Evolutionary conservation across 768 basidiomycete species (phyloP).

Genomic region (Daedaleopsis nitida): DNA sequence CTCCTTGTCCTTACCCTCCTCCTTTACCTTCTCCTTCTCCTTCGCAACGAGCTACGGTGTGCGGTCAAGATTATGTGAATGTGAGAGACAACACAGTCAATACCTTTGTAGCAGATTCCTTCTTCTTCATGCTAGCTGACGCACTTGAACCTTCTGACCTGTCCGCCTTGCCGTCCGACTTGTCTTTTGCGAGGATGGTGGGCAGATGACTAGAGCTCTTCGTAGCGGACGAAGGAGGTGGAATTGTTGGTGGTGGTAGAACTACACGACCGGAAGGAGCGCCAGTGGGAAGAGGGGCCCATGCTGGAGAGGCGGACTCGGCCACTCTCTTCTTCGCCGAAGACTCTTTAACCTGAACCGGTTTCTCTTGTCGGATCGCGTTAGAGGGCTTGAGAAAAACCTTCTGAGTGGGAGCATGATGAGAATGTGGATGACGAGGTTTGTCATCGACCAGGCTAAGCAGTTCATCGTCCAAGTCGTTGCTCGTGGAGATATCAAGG

Average conservation of each 20-base stretch:
- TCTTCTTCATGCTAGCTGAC: constrained; percentile 21
- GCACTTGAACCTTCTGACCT: constrained; percentile 18
- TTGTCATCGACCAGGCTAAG: constrained; percentile 68
- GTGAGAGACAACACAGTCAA: not conserved
- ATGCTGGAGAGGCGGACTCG: constrained; percentile 18
- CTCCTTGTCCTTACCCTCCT: not conserved
- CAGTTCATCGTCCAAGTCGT: constrained; percentile 66
- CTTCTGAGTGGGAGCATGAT: constrained; percentile 1
- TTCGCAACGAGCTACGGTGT: constrained; percentile 11
- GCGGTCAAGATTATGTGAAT: not conserved
- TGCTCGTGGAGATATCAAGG: constrained; percentile 45
- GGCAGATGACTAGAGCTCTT: not conserved
- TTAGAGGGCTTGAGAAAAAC: not conserved
- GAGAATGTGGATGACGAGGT: constrained; percentile 14
- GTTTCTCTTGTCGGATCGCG: not conserved
- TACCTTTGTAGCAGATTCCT: constrained; percentile 29
- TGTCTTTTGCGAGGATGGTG: not conserved
- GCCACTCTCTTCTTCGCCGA: constrained; percentile 1
- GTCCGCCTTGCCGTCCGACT: constrained; percentile 13
- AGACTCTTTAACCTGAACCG: not conserved
- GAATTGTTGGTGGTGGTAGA: constrained; percentile 54
- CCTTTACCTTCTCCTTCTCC: constrained; percentile 20
- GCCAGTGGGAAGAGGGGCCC: constrained; percentile 9
- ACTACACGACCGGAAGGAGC: constrained; percentile 47
- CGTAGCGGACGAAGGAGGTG: constrained; percentile 3